A percentile compares a stretch with the other conserved stretches of the same genome.
Conservation (phyloP, 805 yeast genomes). For the Jamesozyma gamospora region DNA sequence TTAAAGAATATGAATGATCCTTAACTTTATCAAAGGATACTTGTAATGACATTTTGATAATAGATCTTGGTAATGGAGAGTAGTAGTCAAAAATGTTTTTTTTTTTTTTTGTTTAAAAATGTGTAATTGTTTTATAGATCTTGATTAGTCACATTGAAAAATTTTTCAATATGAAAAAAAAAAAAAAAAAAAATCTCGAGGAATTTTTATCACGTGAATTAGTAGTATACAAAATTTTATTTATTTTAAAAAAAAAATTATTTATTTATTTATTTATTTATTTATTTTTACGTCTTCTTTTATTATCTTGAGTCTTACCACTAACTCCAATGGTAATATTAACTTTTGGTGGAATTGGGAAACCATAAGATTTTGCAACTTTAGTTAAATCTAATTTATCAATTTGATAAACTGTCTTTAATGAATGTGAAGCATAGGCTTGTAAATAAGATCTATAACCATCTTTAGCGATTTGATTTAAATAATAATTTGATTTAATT, state of each 20-base stretch:
- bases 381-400: conserved; percentile 89
- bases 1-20: conserved; percentile 12
- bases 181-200: neutral
- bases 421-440: conserved; percentile 93
- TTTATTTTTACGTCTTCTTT: conserved; percentile 1
- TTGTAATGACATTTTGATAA: conserved; percentile 16
- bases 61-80: too few species aligned
- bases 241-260: too few species aligned
- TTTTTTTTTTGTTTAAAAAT: too few species aligned
- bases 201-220: neutral
- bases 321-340: conserved; percentile 93
- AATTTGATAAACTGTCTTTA: conserved; percentile 92
- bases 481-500: conserved; percentile 83
- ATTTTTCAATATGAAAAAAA: neutral
- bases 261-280: neutral
- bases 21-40: conserved; percentile 24
- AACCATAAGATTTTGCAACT: conserved; percentile 93
- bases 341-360: conserved; percentile 91
- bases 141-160: neutral
- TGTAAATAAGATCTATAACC: conserved; percentile 95
- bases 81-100: too few species aligned
- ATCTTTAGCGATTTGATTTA: conserved; percentile 92
- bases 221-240: too few species aligned
- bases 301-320: conserved; percentile 43
- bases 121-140: neutral